Conservation (phyloP, 495 filamentous ascomycete genomes). For the Talaromyces thailandensis region DNA sequence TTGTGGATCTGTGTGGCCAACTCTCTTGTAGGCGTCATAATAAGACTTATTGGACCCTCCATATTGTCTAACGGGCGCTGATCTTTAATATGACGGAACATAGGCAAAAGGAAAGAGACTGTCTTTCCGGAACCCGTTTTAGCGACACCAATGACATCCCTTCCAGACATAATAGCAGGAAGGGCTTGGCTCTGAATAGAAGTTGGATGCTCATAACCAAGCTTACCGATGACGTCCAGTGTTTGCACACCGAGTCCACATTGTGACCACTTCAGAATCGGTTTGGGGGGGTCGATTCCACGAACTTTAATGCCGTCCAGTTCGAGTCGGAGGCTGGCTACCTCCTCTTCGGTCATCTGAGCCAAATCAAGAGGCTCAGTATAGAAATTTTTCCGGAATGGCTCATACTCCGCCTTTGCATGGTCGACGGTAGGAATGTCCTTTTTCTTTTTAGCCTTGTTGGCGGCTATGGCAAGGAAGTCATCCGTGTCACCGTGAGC, state of each 20-base stretch:
- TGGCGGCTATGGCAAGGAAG: constrained; percentile 77
- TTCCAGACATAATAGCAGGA: constrained; percentile 90
- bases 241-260: constrained; percentile 82
- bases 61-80: constrained; percentile 72
- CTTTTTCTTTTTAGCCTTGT: constrained; percentile 88
- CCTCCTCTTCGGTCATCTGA: constrained; percentile 79
- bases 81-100: constrained; percentile 97
- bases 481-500: constrained; percentile 66
- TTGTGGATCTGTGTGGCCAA: constrained; percentile 89
- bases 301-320: constrained; percentile 91
- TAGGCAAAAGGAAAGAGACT: constrained; percentile 85
- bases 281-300: constrained; percentile 80
- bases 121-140: constrained; percentile 99
- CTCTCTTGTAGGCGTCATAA: constrained; percentile 94
- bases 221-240: constrained; percentile 72
- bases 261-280: constrained; percentile 93
- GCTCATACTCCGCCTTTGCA: constrained; percentile 70
- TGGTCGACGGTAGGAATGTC: constrained; percentile 85
- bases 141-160: constrained; percentile 92
- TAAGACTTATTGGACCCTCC: constrained; percentile 80
- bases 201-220: constrained; percentile 84
- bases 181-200: constrained; percentile 94
- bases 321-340: constrained; percentile 71
- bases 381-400: constrained; percentile 91
- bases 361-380: constrained; percentile 76